These are phyloP conservation scores for Metschnikowia hibisci DNA, from an alignment of 805 yeast species.

Conservation along the genomic window DNA sequence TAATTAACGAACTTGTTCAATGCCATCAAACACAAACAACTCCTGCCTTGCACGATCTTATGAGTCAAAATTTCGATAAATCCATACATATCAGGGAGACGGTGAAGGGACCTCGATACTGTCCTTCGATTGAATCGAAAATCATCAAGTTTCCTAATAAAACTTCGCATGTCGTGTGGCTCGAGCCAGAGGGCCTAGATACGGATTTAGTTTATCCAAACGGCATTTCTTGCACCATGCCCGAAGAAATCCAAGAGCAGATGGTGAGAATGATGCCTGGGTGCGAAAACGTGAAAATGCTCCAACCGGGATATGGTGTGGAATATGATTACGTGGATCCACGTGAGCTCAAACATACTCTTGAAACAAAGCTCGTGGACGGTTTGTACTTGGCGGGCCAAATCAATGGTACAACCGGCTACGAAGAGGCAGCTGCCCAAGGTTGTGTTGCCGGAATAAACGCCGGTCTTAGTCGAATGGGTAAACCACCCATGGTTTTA, in stretches of 20 bases:
- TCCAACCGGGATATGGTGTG: constrained; percentile 98
- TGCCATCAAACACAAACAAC: constrained; percentile 84
- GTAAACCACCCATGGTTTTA: constrained; percentile 46
- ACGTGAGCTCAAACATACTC: constrained; percentile 67
- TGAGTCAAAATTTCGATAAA: constrained; percentile 67
- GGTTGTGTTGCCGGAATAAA: constrained; percentile 95
- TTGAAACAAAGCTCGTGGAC: constrained; percentile 74
- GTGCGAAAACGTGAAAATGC: constrained; percentile 78
- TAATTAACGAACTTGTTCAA: constrained; percentile 52
- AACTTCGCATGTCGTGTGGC: constrained; percentile 78
- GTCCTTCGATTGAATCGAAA: constrained; percentile 95
- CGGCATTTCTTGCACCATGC: constrained; percentile 95
- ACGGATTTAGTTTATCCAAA: constrained; percentile 90
- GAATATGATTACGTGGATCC: constrained; percentile 97
- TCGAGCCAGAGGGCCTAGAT: constrained; percentile 93
- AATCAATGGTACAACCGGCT: constrained; percentile 97
- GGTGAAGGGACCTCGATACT: constrained; percentile 93
- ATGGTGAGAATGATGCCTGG: constrained; percentile 82
- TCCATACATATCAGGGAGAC: constrained; percentile 90
- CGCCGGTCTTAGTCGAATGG: constrained; percentile 63
- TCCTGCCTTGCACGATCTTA: constrained; percentile 62
- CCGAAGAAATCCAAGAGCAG: constrained; percentile 79
- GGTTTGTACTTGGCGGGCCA: constrained; percentile 94
- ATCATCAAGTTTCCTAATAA: constrained; percentile 76
- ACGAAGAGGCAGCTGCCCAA: constrained; percentile 98